Evolutionary conservation across 2,329 filamentous ascomycete genomes (phyloP).

Genomic region (Neonectria neomacrospora): DNA sequence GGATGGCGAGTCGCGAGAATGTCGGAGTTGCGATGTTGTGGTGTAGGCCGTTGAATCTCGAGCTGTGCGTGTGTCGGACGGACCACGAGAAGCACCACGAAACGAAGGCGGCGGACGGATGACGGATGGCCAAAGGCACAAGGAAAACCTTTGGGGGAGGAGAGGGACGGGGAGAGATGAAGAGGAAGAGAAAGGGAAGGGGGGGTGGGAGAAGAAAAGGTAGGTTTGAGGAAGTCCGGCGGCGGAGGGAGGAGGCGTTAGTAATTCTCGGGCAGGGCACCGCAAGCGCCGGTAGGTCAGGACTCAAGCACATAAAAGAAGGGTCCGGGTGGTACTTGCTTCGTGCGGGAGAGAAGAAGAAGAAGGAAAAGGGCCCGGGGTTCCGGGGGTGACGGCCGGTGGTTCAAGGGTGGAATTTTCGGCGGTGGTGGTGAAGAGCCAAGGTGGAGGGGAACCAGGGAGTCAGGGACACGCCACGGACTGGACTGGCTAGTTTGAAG

Average conservation of each 20-base stretch:
- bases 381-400: constrained; percentile 12
- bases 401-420: constrained; percentile 26
- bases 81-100: neutral
- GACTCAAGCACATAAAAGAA: neutral
- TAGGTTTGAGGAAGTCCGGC: constrained; percentile 8
- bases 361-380: constrained; percentile 15
- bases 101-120: too few species aligned
- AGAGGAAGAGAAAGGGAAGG: constrained; percentile 9
- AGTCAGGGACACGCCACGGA: neutral
- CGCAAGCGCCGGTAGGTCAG: constrained; percentile 23
- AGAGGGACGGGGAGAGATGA: constrained; percentile 10
- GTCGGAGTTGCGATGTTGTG: neutral
- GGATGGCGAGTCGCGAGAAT: neutral
- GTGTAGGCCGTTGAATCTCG: neutral
- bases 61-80: neutral
- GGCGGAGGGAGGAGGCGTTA: constrained; percentile 27
- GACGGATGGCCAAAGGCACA: constrained; percentile 9
- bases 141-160: constrained; percentile 11
- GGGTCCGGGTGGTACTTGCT: neutral
- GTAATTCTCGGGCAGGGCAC: constrained; percentile 27
- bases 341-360: neutral
- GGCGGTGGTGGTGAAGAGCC: constrained; percentile 3
- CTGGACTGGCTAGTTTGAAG: neutral
- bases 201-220: constrained; percentile 18
- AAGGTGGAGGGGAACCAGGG: constrained; percentile 13